Evolutionary conservation across 2,329 filamentous ascomycete genomes (phyloP).

Genomic region (Diplodia intermedia): DNA sequence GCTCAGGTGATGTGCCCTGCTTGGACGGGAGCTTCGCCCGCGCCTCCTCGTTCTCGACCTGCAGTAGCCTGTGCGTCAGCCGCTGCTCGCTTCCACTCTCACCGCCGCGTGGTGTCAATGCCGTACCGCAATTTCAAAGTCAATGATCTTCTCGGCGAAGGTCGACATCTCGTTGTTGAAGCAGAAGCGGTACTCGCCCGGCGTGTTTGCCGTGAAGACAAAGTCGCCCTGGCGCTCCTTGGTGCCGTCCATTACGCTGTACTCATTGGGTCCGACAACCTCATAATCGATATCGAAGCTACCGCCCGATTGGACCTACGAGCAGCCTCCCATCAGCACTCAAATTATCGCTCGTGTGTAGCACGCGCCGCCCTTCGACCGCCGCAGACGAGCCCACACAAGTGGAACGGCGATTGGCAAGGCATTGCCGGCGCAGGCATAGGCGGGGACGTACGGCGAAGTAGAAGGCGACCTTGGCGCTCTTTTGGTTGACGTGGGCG

Average conservation of each 20-base stretch:
- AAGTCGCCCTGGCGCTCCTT: slow-evolving; percentile 98
- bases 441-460: slow-evolving; percentile 76
- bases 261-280: slow-evolving; percentile 81
- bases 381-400: not conserved
- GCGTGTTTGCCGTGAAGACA: slow-evolving; percentile 89
- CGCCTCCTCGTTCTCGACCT: slow-evolving; percentile 91
- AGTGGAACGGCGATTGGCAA: not conserved
- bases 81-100: not conserved
- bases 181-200: slow-evolving; percentile 94
- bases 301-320: slow-evolving; percentile 93
- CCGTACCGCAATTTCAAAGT: slow-evolving; percentile 93
- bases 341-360: not conserved
- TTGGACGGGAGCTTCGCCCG: slow-evolving; percentile 80
- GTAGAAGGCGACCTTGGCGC: slow-evolving; percentile 95
- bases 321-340: not conserved
- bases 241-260: slow-evolving; percentile 80
- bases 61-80: slow-evolving; percentile 30
- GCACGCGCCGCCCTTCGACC: not conserved
- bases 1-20: slow-evolving; percentile 85
- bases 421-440: not conserved
- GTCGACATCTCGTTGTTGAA: slow-evolving; percentile 99
- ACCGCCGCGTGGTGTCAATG: not conserved
- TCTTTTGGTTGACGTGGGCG: slow-evolving; percentile 75
- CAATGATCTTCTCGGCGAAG: slow-evolving; percentile 95
- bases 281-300: slow-evolving; percentile 96